phyloP scores from a whole-genome alignment of 2,329 filamentous ascomycete genomes.

The Phialemoniopsis sp. region DNA sequence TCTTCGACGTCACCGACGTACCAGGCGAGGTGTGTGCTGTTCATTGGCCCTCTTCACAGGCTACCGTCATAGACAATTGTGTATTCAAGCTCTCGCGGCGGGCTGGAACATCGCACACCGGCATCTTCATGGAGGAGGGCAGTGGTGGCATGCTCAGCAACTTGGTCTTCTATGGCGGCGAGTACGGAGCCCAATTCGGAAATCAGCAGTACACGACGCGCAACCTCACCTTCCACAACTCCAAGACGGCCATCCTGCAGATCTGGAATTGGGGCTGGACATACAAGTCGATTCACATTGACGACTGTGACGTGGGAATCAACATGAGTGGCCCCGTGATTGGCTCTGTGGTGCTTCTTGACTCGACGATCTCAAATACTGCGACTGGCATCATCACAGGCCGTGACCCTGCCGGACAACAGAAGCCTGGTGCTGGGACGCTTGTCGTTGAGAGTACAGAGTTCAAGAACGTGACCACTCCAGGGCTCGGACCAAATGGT shows the following conservation, averaged over 20 bases:
- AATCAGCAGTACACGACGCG: slow-evolving; percentile 71
- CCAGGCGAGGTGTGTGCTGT: slow-evolving; percentile 5
- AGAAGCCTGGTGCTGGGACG: slow-evolving; percentile 33
- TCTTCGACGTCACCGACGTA: slow-evolving; percentile 13
- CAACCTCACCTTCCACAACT: slow-evolving; percentile 62
- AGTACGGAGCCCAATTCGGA: slow-evolving; percentile 51
- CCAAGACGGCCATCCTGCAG: slow-evolving; percentile 64
- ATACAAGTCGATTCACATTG: slow-evolving; percentile 62
- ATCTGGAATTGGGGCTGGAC: slow-evolving; percentile 77
- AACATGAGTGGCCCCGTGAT: slow-evolving; percentile 67
- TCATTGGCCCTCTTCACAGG: slow-evolving; percentile 70
- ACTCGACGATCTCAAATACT: slow-evolving; percentile 66
- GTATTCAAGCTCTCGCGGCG: slow-evolving; percentile 45
- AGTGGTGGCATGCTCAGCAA: slow-evolving; percentile 66
- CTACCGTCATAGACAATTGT: slow-evolving; percentile 55
- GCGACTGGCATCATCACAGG: slow-evolving; percentile 65
- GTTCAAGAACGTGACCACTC: slow-evolving; percentile 26
- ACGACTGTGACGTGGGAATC: slow-evolving; percentile 61
- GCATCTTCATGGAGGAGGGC: slow-evolving; percentile 61
- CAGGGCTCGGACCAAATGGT: slow-evolving; percentile 31
- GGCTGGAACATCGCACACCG: slow-evolving; percentile 44
- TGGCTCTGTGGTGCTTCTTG: slow-evolving; percentile 71
- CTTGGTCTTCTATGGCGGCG: slow-evolving; percentile 66
- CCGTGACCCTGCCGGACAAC: slow-evolving; percentile 21
- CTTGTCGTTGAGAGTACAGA: slow-evolving; percentile 43